Evolutionary conservation across 2,329 filamentous ascomycete genomes (phyloP).

Genomic region (Sordariomycetes sp.): DNA sequence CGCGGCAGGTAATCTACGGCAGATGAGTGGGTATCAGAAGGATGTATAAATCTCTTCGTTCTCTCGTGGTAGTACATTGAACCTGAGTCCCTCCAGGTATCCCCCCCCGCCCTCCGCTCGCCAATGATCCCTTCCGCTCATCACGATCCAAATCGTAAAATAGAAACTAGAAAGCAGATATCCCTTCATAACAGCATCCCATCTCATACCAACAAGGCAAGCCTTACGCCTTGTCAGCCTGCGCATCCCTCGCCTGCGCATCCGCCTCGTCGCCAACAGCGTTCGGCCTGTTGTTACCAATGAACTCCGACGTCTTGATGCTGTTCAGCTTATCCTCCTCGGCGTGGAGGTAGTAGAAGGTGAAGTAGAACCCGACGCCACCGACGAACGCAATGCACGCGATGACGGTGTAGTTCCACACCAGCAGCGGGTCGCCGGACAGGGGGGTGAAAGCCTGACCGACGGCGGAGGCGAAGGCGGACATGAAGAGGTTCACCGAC

Average conservation of each 20-base stretch:
- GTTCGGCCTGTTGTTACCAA: slow-evolving; percentile 24
- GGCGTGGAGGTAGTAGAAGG: slow-evolving; percentile 49
- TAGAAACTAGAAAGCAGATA: too few relatives aligned
- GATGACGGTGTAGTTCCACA: slow-evolving; percentile 59
- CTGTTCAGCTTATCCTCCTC: slow-evolving; percentile 59
- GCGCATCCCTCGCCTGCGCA: background rate
- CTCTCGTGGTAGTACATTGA: too few relatives aligned
- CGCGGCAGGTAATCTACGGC: too few relatives aligned
- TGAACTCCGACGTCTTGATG: slow-evolving; percentile 30
- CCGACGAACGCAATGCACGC: slow-evolving; percentile 50
- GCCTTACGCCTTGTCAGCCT: background rate
- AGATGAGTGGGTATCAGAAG: too few relatives aligned
- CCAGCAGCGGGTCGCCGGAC: slow-evolving; percentile 48
- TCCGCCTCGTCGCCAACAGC: slow-evolving; percentile 6
- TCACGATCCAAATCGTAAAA: too few relatives aligned
- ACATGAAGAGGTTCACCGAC: slow-evolving; percentile 58
- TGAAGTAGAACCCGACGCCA: slow-evolving; percentile 54
- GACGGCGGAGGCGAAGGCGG: slow-evolving; percentile 53
- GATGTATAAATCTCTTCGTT: too few relatives aligned
- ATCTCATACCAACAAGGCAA: background rate
- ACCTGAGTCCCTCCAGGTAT: too few relatives aligned
- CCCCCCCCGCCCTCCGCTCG: too few relatives aligned
- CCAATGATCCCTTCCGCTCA: too few relatives aligned
- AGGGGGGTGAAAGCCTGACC: slow-evolving; percentile 55
- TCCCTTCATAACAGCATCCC: too few relatives aligned